Percentiles rank a stretch among this genome's conserved stretches.
Conservation (phyloP, 805 yeast species). For the Hanseniaspora lindneri region DNA sequence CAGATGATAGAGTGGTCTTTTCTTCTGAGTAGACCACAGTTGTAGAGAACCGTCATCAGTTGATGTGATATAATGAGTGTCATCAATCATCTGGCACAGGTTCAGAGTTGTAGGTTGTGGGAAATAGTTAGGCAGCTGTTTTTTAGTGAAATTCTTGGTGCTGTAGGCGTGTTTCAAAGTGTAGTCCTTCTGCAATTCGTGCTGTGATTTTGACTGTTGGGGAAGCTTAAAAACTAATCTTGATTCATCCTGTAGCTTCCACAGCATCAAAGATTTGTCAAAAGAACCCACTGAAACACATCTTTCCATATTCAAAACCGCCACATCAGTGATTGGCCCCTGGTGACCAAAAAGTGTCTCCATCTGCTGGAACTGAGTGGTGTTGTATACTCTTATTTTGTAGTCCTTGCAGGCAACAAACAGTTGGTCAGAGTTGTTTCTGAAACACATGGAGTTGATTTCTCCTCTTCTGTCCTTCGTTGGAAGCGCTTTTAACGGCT, state of each 20-base stretch:
- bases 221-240: slow-evolving; percentile 79
- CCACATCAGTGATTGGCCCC: slow-evolving; percentile 70
- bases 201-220: slow-evolving; percentile 36
- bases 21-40: slow-evolving; percentile 84
- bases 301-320: slow-evolving; percentile 73
- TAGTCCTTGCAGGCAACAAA: slow-evolving; percentile 90
- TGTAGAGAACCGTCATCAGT: slow-evolving; percentile 84
- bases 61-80: slow-evolving; percentile 85
- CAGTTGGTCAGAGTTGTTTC: slow-evolving; percentile 69
- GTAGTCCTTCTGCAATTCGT: slow-evolving; percentile 35
- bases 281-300: slow-evolving; percentile 94
- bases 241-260: slow-evolving; percentile 95
- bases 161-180: slow-evolving; percentile 24
- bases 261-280: slow-evolving; percentile 86
- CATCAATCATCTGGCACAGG: slow-evolving; percentile 82
- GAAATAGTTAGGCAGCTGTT: slow-evolving; percentile 20
- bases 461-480: slow-evolving; percentile 61
- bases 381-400: slow-evolving; percentile 74
- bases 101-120: slow-evolving; percentile 58
- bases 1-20: slow-evolving; percentile 65
- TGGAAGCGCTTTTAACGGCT: slow-evolving; percentile 66
- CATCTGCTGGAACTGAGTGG: slow-evolving; percentile 75
- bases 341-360: slow-evolving; percentile 94
- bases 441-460: slow-evolving; percentile 61
- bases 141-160: slow-evolving; percentile 18